Evolutionary conservation across 345 rosid species (phyloP).

Genomic region (Combretum micranthum): DNA sequence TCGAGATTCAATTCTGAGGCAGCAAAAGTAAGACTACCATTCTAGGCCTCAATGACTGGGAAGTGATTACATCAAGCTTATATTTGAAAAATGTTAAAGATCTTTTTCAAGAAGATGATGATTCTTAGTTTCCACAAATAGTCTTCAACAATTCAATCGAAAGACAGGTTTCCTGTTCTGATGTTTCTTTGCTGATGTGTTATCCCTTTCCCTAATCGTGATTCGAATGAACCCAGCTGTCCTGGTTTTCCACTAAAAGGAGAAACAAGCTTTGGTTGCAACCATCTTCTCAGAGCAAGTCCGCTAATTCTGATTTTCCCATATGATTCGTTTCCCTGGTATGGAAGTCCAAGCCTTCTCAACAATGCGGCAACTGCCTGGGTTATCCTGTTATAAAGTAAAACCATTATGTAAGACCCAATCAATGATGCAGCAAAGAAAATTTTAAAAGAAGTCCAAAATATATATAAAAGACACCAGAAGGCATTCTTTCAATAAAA

Average conservation of each 20-base stretch:
- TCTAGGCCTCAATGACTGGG: too few relatives aligned
- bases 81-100: too few relatives aligned
- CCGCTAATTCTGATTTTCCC: slow-evolving; percentile 72
- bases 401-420: background rate
- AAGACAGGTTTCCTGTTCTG: slow-evolving; percentile 57
- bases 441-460: too few relatives aligned
- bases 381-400: slow-evolving; percentile 45
- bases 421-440: too few relatives aligned
- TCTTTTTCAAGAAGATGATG: too few relatives aligned
- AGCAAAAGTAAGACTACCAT: too few relatives aligned
- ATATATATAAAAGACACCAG: too few relatives aligned
- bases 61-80: too few relatives aligned
- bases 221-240: slow-evolving; percentile 38
- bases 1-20: too few relatives aligned
- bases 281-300: slow-evolving; percentile 67
- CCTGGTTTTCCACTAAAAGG: slow-evolving; percentile 61
- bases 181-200: slow-evolving; percentile 68
- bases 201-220: slow-evolving; percentile 56
- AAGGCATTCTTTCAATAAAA: too few relatives aligned
- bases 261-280: slow-evolving; percentile 67
- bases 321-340: slow-evolving; percentile 67
- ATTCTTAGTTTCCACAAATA: background rate
- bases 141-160: slow-evolving; percentile 20
- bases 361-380: slow-evolving; percentile 56
- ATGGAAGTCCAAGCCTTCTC: slow-evolving; percentile 64